Conservation (phyloP, 129 eudicot genomes). For the Cynara cardunculus region DNA sequence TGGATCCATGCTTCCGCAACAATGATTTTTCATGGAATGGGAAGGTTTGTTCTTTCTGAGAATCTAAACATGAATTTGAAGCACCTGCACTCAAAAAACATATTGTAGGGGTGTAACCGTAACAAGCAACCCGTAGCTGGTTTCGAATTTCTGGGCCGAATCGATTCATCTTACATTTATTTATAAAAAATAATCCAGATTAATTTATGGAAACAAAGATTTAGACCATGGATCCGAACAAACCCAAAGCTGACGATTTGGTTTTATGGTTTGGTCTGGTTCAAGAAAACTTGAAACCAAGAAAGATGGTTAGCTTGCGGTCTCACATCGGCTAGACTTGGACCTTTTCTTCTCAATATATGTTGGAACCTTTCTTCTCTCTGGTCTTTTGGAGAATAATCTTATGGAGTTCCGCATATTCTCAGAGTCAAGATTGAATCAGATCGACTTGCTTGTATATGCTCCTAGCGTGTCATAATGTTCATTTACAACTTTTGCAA, state of each 20-base stretch:
- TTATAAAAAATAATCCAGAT: neutral
- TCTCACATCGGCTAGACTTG: neutral
- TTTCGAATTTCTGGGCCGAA: neutral
- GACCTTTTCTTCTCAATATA: neutral
- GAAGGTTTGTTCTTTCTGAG: slow-evolving; percentile 47
- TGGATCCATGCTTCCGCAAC: slow-evolving; percentile 67
- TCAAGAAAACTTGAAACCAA: neutral
- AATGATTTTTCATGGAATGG: slow-evolving; percentile 78
- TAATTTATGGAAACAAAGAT: neutral
- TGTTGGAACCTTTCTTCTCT: neutral
- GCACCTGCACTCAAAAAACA: neutral
- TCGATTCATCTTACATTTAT: neutral
- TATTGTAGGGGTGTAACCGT: neutral
- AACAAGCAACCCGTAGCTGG: neutral
- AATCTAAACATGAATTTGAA: neutral
- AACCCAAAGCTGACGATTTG: no score
- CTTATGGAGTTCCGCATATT: neutral
- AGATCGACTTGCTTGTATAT: neutral
- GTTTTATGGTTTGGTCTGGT: neutral
- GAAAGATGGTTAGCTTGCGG: no score
- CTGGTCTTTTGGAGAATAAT: neutral
- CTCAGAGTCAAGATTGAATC: neutral
- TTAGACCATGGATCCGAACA: neutral
- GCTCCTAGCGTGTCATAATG: neutral
- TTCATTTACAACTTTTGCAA: neutral